Evolutionary conservation across 2,329 filamentous ascomycete species (phyloP), one percentile per base, ranked within the genome.

Genomic region (Alternaria metachromatica): DNA sequence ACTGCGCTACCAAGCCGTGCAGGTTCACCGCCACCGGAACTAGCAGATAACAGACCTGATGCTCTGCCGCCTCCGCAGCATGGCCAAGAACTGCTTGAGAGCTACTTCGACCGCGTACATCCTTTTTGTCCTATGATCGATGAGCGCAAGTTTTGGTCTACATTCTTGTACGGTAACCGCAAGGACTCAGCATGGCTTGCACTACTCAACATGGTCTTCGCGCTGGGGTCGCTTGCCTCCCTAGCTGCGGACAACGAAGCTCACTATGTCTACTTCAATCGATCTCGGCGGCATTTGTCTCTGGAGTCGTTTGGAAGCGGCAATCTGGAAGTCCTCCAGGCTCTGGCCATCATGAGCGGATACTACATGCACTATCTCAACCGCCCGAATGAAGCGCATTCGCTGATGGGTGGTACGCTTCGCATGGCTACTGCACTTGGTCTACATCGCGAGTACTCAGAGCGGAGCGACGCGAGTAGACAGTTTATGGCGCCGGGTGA

Each of bases 291-390:
- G 59, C 86, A 92, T 70, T 80, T 93, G 10, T 86, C 84, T 8
- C 83, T 93, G 64, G 90, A 91, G 66, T 87, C 87, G 3, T 87
- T 92, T 57, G 90, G 89, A 3, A 90, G 88, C 70, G 89, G 89
- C 48, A 88, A 90, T 69, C 82, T 93, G n/a, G 90, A 93, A 76
- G 90, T 88, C 0, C 84, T 93, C 3, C 91, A 94, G 74, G 89
- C 91, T 1, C 79, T 93, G 15, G 88, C 88, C 3, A 84, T 94
- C 25, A 88, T 93, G 71, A 90, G 90, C 44, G 91, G 91, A 26
- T 92, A 89, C 80, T 94, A 94, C 75, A 86, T 93, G 60, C 91
- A 93, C 78, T 93, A 93, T 73, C 88, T 91, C 71, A 92, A 92
- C 79, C 86, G 90, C 20, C 91, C 91, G 2, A 93, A 93, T 73